These are phyloP conservation scores for Dianthus caryophyllus DNA, from an alignment of 148 eudicot genomes.

Conservation along the genomic window DNA sequence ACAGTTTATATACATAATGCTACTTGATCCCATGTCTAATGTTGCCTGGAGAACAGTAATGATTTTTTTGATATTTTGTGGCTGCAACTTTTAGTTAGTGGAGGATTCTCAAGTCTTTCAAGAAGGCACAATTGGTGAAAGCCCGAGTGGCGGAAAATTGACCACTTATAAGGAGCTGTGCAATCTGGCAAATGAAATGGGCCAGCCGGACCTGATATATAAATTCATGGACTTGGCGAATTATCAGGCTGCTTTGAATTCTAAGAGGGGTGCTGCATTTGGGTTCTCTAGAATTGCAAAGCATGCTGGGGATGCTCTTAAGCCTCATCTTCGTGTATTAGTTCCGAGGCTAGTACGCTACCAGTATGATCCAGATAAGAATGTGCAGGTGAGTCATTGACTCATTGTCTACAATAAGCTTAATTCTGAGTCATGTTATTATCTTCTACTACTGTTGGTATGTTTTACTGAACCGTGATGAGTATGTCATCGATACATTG, in stretches of 20 bases:
- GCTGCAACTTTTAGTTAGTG: constrained; percentile 51
- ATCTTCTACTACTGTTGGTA: neutral
- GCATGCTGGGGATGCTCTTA: constrained; percentile 91
- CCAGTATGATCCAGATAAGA: constrained; percentile 97
- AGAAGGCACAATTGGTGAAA: constrained; percentile 82
- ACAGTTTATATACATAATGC: neutral
- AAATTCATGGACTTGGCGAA: constrained; percentile 98
- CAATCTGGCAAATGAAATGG: constrained; percentile 94
- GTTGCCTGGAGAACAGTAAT: constrained; percentile 10
- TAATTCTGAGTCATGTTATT: neutral
- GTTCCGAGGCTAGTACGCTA: constrained; percentile 93
- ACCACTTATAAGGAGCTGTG: constrained; percentile 95
- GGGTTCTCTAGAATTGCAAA: constrained; percentile 98
- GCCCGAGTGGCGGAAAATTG: constrained; percentile 81
- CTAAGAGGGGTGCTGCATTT: constrained; percentile 98
- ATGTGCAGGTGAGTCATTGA: constrained; percentile 74
- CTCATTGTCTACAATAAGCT: neutral
- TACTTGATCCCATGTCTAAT: neutral
- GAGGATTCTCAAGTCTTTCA: constrained; percentile 95
- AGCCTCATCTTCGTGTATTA: constrained; percentile 65
- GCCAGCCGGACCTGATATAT: constrained; percentile 92
- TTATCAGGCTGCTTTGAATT: constrained; percentile 89
- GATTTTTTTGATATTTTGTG: constrained; percentile 5
- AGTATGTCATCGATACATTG: neutral
- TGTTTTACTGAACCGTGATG: neutral